Percentiles rank a stretch among this genome's conserved stretches.
Conservation (phyloP, 805 yeast genomes). For the Jamesozyma lodderae region DNA sequence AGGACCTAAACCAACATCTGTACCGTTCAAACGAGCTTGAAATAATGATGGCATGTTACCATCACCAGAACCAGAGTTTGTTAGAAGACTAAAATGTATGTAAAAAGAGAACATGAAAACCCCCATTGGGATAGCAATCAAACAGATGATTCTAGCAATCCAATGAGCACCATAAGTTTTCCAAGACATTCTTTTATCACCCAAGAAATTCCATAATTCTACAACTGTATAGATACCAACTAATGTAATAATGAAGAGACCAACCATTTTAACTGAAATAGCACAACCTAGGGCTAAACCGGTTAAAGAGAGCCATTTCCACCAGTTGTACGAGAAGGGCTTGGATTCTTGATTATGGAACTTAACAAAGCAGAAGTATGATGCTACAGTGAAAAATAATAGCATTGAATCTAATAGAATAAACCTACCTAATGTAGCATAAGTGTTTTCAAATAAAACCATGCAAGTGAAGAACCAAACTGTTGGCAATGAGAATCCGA, state of each 20-base stretch:
- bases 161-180: slow-evolving; percentile 49
- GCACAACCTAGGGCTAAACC: slow-evolving; percentile 87
- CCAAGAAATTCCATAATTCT: slow-evolving; percentile 80
- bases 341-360: slow-evolving; percentile 39
- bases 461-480: slow-evolving; percentile 52
- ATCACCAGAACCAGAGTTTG: slow-evolving; percentile 74
- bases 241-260: slow-evolving; percentile 76
- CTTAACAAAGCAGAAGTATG: slow-evolving; percentile 51
- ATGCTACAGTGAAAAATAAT: slow-evolving; percentile 63
- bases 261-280: slow-evolving; percentile 94
- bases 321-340: slow-evolving; percentile 75
- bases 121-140: slow-evolving; percentile 53
- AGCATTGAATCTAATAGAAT: slow-evolving; percentile 71
- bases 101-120: slow-evolving; percentile 63
- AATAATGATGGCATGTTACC: slow-evolving; percentile 71
- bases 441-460: slow-evolving; percentile 61
- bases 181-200: slow-evolving; percentile 50
- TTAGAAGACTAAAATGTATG: slow-evolving; percentile 63
- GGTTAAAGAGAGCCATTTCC: slow-evolving; percentile 81
- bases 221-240: slow-evolving; percentile 85
- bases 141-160: slow-evolving; percentile 54
- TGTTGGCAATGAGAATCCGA: slow-evolving; percentile 43
- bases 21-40: slow-evolving; percentile 67
- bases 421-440: slow-evolving; percentile 62
- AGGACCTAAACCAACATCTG: slow-evolving; percentile 56